phyloP scores from a whole-genome alignment of 176 grass and related monocot species.

The Aegilops umbellulata region DNA sequence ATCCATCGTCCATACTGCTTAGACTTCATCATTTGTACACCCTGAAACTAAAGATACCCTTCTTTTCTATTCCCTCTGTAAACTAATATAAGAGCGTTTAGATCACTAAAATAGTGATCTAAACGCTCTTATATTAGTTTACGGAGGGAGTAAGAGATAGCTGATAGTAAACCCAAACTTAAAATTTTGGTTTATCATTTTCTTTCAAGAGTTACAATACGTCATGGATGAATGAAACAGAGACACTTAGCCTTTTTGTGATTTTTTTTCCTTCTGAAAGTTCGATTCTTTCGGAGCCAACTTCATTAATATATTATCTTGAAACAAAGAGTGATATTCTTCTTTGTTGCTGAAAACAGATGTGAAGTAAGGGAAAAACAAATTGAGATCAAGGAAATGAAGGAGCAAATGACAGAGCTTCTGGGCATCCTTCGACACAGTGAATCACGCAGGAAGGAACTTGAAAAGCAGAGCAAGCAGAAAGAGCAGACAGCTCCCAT shows the following conservation, averaged over 20 bases:
- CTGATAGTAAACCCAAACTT: slow-evolving; percentile 1
- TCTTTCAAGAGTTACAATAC: not conserved
- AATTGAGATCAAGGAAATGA: slow-evolving; percentile 84
- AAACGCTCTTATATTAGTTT: no score
- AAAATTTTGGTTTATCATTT: not conserved
- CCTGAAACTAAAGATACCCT: not conserved
- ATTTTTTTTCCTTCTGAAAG: not conserved
- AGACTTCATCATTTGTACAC: not conserved
- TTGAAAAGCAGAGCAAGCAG: slow-evolving; percentile 80
- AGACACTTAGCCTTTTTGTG: not conserved
- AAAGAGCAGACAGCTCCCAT: slow-evolving; percentile 60
- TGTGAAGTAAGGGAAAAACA: slow-evolving; percentile 81
- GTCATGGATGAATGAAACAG: not conserved
- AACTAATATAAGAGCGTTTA: no score
- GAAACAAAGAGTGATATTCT: not conserved
- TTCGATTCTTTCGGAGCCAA: not conserved
- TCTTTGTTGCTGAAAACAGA: slow-evolving; percentile 45
- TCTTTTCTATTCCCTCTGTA: not conserved
- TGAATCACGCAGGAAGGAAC: slow-evolving; percentile 77
- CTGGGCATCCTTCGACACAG: slow-evolving; percentile 79
- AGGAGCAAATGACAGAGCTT: slow-evolving; percentile 93
- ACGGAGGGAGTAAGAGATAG: not conserved
- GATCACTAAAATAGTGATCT: no score
- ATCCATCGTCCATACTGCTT: not conserved
- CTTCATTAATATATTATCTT: slow-evolving; percentile 2